Conservation (phyloP, 2,329 filamentous ascomycete genomes). For the Pseudohalonectria lignicola region DNA sequence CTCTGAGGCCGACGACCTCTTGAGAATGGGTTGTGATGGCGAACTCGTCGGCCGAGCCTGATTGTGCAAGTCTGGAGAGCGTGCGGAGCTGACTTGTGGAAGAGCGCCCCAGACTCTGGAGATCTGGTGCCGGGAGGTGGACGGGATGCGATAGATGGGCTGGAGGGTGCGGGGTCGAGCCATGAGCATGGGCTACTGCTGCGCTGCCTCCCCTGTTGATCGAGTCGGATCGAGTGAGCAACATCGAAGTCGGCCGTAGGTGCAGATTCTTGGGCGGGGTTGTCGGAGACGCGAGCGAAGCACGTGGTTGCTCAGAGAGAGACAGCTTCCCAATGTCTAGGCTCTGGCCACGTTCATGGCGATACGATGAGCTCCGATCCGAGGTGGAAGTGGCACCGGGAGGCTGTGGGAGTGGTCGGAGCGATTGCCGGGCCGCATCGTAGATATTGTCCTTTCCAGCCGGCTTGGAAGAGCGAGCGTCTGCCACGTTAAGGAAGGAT, state of each 20-base stretch:
- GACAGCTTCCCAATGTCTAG: constrained; percentile 49
- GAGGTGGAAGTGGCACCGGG: constrained; percentile 33
- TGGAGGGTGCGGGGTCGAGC: constrained; percentile 17
- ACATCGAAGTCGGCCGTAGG: constrained; percentile 49
- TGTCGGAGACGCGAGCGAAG: background rate
- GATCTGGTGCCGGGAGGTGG: constrained; percentile 55
- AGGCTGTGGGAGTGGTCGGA: constrained; percentile 62
- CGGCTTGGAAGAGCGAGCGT: constrained; percentile 25
- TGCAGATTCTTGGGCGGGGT: constrained; percentile 28
- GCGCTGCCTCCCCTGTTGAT: constrained; percentile 24
- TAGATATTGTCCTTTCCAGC: constrained; percentile 52
- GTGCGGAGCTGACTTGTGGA: constrained; percentile 83
- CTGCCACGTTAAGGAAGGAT: constrained; percentile 26
- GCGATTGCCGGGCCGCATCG: constrained; percentile 61
- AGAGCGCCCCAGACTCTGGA: constrained; percentile 75
- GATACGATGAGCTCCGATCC: constrained; percentile 14
- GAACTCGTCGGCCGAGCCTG: constrained; percentile 68
- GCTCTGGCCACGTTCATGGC: constrained; percentile 44
- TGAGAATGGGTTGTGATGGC: constrained; percentile 66
- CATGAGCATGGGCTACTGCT: constrained; percentile 16
- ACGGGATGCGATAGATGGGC: constrained; percentile 28
- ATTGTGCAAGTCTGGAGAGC: constrained; percentile 71
- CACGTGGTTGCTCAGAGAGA: constrained; percentile 26
- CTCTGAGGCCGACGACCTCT: constrained; percentile 80
- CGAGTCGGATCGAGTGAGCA: constrained; percentile 47